Base-by-base conservation (phyloP, 1,139 yeast genomes). In the Suhomyces choctaworum region DNA sequence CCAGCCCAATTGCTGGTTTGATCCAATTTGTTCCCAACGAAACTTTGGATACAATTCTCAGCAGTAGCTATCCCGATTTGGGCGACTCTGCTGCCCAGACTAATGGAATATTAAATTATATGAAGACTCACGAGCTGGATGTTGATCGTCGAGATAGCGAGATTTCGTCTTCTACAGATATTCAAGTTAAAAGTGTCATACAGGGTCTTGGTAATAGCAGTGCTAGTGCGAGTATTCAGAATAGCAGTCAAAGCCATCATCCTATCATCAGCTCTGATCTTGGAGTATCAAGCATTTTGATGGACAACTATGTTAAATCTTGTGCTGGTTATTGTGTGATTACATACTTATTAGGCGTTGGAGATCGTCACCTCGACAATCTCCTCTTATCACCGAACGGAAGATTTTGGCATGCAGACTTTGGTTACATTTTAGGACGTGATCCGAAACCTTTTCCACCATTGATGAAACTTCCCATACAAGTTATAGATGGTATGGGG, bases 371-470 rank as follows among this genome's bases (percentile, higher is more conserved):
- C 64, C 68, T 94, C 42, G 99, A 94, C 52, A 94, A 94, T 52
- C 66, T 94, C 43, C 68, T 94, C 25, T 55, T 77, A 8, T 73
- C 81, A 5, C 66, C 63, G 17, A 85, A 84, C 56, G 96, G 87
- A 2, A 88, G 82, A 54, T 89, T 89, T 54, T 88, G 94, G 78
- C 97, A 89, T 61, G 97, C 96, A 2, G 99, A 94, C 62, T 94
- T 88, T 60, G 99, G 99, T 0, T 94, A 92, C 55, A 90, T 94
- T 32, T 65, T 94, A 34, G 98, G 99, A 1, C 81, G 92, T 36
- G 98, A 94, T 56, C 99, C 98, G 2, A 94, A 94, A 55, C 97
- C 97, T 7, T 94, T 94, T 62, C 97, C 99, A 7, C 99, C 98
- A 1, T 71, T 92, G 63, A 92, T 94, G 97, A 94, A 94, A 55